These are phyloP conservation scores for Sphaerobolus stellatus DNA, from an alignment of 1,284 basidiomycete genomes.

Conservation along the genomic window DNA sequence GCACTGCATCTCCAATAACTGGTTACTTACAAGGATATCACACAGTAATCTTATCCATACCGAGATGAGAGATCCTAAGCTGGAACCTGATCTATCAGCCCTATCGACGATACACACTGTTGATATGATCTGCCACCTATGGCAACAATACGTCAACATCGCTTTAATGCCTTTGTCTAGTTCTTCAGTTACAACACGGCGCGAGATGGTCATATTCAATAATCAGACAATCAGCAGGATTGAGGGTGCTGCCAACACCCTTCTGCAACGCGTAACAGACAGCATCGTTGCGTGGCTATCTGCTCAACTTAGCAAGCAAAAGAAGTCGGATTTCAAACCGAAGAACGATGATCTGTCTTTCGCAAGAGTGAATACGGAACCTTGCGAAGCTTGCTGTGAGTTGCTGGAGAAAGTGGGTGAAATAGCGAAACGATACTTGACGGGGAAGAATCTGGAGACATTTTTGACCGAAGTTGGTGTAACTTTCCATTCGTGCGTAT, in stretches of 20 bases:
- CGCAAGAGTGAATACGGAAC: slow-evolving; percentile 92
- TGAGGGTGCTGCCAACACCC: slow-evolving; percentile 82
- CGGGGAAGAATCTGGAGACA: slow-evolving; percentile 88
- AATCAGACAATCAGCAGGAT: slow-evolving; percentile 86
- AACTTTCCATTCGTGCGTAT: slow-evolving; percentile 82
- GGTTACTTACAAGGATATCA: slow-evolving; percentile 10
- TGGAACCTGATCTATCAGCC: slow-evolving; percentile 77
- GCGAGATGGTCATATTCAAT: slow-evolving; percentile 94
- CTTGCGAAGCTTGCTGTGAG: slow-evolving; percentile 88
- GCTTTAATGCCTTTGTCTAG: slow-evolving; percentile 89
- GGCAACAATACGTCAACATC: slow-evolving; percentile 95
- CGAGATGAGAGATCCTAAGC: slow-evolving; percentile 71
- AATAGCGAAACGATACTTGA: slow-evolving; percentile 69
- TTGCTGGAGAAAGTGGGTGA: slow-evolving; percentile 80
- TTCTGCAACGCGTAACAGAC: slow-evolving; percentile 85
- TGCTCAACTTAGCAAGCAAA: slow-evolving; percentile 84
- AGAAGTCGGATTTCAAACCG: slow-evolving; percentile 96
- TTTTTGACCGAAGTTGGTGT: slow-evolving; percentile 94
- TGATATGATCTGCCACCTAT: slow-evolving; percentile 92
- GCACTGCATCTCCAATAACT: background rate
- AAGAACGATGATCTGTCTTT: slow-evolving; percentile 95
- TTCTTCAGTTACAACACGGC: slow-evolving; percentile 81
- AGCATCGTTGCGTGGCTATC: slow-evolving; percentile 75
- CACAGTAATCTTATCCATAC: slow-evolving; percentile 69
- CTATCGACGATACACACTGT: slow-evolving; percentile 69